Conservation (phyloP, 2,329 filamentous ascomycete genomes). For the Colletotrichum kahawae region DNA sequence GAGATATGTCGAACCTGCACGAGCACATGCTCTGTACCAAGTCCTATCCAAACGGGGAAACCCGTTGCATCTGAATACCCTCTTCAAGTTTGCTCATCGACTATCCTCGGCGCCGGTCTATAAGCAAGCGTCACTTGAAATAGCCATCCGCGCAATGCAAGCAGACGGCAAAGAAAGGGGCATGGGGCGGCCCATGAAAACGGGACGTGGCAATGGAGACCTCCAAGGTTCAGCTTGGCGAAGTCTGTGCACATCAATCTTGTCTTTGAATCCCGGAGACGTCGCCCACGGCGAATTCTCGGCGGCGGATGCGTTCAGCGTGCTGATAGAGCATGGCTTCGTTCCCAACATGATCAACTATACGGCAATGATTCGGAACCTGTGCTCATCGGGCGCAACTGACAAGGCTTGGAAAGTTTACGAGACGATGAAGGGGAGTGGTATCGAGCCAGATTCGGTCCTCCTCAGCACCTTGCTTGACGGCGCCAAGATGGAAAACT, state of each 20-base stretch:
- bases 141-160: slow-evolving; percentile 42
- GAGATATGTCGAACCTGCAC: background rate
- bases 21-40: slow-evolving; percentile 35
- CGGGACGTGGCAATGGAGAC: slow-evolving; percentile 37
- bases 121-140: slow-evolving; percentile 48
- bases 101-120: slow-evolving; percentile 44
- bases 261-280: slow-evolving; percentile 44
- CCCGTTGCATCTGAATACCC: slow-evolving; percentile 46
- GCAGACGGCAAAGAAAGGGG: background rate
- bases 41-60: slow-evolving; percentile 33
- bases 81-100: slow-evolving; percentile 51
- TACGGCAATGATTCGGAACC: slow-evolving; percentile 73
- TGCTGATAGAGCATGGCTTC: slow-evolving; percentile 65
- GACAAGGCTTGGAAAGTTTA: slow-evolving; percentile 70
- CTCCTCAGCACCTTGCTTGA: slow-evolving; percentile 75
- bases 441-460: slow-evolving; percentile 66
- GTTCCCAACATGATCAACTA: slow-evolving; percentile 67
- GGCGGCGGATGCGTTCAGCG: slow-evolving; percentile 58
- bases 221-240: slow-evolving; percentile 52
- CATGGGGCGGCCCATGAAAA: background rate
- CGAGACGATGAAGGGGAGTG: slow-evolving; percentile 63
- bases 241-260: slow-evolving; percentile 63
- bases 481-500: slow-evolving; percentile 65
- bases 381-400: slow-evolving; percentile 68
- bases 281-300: slow-evolving; percentile 31